phyloP scores from a whole-genome alignment of 345 rosid species.

The Tarenaya hassleriana region DNA sequence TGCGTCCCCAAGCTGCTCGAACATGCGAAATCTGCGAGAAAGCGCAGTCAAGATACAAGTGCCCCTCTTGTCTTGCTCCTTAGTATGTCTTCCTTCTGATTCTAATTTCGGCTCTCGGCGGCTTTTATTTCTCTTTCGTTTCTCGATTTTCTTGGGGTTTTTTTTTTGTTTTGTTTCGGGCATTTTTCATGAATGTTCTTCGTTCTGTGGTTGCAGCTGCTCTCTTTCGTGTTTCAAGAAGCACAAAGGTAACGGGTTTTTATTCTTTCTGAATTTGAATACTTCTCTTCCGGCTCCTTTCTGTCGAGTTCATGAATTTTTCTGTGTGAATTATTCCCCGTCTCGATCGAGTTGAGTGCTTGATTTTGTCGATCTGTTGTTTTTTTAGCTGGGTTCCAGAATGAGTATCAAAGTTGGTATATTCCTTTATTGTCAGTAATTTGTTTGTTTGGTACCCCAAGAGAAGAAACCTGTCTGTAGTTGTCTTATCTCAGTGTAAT shows the following conservation, averaged over 20 bases:
- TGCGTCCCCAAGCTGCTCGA: conserved; percentile 31
- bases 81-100: conserved; percentile 38
- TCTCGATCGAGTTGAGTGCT: conserved; percentile 85
- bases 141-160: neutral
- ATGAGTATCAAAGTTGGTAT: conserved; percentile 40
- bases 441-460: neutral
- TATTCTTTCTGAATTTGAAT: neutral
- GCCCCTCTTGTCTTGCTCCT: conserved; percentile 69
- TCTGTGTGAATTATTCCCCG: conserved; percentile 94
- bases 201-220: conserved; percentile 43
- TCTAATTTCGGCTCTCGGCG: neutral
- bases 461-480: neutral
- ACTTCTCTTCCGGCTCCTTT: too few species aligned
- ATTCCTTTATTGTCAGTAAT: neutral
- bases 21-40: conserved; percentile 53
- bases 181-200: conserved; percentile 15
- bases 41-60: conserved; percentile 66
- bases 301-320: too few species aligned
- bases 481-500: neutral
- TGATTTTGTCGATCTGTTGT: too few species aligned
- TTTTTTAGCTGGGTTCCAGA: too few species aligned
- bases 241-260: conserved; percentile 35
- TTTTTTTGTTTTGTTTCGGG: neutral
- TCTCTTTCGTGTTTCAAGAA: conserved; percentile 48
- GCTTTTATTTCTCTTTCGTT: neutral